Conservation (phyloP, 2,329 filamentous ascomycete genomes). For the Thielaviopsis populi region DNA sequence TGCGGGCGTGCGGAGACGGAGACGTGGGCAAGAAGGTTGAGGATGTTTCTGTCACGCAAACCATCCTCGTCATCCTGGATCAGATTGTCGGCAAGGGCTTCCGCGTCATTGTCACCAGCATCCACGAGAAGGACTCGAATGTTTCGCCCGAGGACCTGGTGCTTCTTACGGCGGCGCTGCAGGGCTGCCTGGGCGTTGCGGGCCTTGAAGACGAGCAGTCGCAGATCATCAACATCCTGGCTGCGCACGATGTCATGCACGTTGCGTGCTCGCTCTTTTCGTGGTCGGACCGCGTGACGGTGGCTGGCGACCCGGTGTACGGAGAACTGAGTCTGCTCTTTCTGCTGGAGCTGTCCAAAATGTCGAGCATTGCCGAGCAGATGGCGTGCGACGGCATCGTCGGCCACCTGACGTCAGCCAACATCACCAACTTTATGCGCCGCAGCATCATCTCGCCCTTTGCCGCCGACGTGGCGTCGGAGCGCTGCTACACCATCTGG, state of each 20-base stretch:
- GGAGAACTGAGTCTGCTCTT: conserved; percentile 85
- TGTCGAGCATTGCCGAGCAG: conserved; percentile 72
- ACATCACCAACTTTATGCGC: conserved; percentile 62
- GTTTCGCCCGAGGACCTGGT: conserved; percentile 59
- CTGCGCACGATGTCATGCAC: conserved; percentile 57
- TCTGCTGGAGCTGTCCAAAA: conserved; percentile 69
- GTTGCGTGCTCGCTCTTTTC: conserved; percentile 80
- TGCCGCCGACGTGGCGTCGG: conserved; percentile 49
- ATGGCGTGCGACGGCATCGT: conserved; percentile 78
- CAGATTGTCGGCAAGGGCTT: conserved; percentile 70
- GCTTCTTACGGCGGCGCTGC: conserved; percentile 74
- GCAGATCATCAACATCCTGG: conserved; percentile 56
- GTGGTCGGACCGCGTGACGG: conserved; percentile 73
- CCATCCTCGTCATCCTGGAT: conserved; percentile 65
- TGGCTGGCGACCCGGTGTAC: conserved; percentile 73
- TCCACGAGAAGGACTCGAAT: conserved; percentile 53
- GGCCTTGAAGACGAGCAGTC: conserved; percentile 56
- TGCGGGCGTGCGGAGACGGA: conserved; percentile 48
- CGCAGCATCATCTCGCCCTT: conserved; percentile 61
- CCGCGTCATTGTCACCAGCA: conserved; percentile 59
- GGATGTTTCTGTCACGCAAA: conserved; percentile 34
- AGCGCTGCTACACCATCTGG: conserved; percentile 81
- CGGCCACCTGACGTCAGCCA: conserved; percentile 62
- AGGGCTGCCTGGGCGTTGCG: conserved; percentile 67
- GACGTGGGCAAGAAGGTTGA: conserved; percentile 19